Conservation (phyloP, 805 yeast genomes). For the Barnettozyma wickerhamii region DNA sequence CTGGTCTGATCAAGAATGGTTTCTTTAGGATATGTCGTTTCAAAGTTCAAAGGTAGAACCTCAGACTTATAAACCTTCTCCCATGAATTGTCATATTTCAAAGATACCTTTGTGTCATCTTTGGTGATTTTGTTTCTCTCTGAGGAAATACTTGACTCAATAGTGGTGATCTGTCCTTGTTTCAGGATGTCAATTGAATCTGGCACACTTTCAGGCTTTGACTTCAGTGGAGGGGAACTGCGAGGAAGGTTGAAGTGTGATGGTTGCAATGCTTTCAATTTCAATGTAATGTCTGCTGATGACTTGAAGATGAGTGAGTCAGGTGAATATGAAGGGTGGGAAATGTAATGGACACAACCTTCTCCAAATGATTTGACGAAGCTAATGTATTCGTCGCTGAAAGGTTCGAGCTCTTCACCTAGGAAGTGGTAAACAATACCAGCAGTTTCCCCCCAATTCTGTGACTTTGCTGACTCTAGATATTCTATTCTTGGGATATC, state of each 20-base stretch:
- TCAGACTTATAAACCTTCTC: constrained; percentile 22
- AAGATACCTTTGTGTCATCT: constrained; percentile 10
- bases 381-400: constrained; percentile 36
- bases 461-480: constrained; percentile 30
- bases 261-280: constrained; percentile 50
- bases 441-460: constrained; percentile 31
- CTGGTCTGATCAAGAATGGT: constrained; percentile 5
- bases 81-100: constrained; percentile 23
- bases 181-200: constrained; percentile 12
- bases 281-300: constrained; percentile 48
- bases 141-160: constrained; percentile 18
- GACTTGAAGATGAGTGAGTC: constrained; percentile 56
- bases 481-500: constrained; percentile 65
- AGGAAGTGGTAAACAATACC: constrained; percentile 72
- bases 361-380: constrained; percentile 55
- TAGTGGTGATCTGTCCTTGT: constrained; percentile 19
- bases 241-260: constrained; percentile 36
- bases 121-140: constrained; percentile 11
- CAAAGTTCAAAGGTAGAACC: constrained; percentile 24
- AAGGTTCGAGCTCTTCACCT: constrained; percentile 54
- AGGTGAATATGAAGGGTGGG: constrained; percentile 65
- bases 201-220: constrained; percentile 26
- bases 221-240: constrained; percentile 25
- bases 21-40: constrained; percentile 7
- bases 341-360: constrained; percentile 55